Base-by-base conservation (phyloP, 2,329 filamentous ascomycete species). In the Cercospora sp. region DNA sequence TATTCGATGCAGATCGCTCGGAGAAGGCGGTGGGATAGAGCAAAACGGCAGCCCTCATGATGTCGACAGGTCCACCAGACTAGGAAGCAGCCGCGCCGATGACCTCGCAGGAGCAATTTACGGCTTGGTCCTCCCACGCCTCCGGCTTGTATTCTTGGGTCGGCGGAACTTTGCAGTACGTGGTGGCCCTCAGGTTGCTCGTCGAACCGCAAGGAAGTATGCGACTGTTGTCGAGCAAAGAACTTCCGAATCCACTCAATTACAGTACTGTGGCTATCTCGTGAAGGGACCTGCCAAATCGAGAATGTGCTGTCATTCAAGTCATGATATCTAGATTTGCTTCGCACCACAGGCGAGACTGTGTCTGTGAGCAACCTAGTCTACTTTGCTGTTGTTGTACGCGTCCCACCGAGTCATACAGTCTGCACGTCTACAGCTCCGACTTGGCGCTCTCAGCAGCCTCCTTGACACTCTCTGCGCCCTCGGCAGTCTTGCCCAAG, bases 401-500 rank as follows among this genome's bases (percentile, higher is more conserved):
- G 31, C 28, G 16, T 36, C 23, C n/a, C 28, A 36, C 31, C 4
- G 7, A 59, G 16, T n/a, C 23, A 53, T 23, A 20, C 18, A 26
- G 8, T 33, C 55, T 16, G 28, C 33, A 62, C 42, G 13, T 31
- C 33, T 59, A 64, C 20, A 64, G 18, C 53, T 64, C 62, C 1
- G 62, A 53, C 36, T 64, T 64, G n/a, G 36, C 62, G 33, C 51
- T 59, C 51, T 58, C 62, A 33, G 62, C 62, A 59, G 62, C 51
- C 53, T 64, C 62, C 53, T 64, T 64, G 62, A 64, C 51, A 23
- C 62, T 64, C 33, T 64, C 62, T 8, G 62, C 62, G 9, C 48
- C 51, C 18, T 57, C 33, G 8, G 51, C 62, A 42, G 53, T 58
- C 64, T 65, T 65, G 58, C 64, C 81, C 77, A 84, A 83, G 79